A percentile compares a stretch with the other conserved stretches of the same genome.
Evolutionary conservation across 306 rosid genomes (phyloP).

Genomic region (Begonia loranthoides): DNA sequence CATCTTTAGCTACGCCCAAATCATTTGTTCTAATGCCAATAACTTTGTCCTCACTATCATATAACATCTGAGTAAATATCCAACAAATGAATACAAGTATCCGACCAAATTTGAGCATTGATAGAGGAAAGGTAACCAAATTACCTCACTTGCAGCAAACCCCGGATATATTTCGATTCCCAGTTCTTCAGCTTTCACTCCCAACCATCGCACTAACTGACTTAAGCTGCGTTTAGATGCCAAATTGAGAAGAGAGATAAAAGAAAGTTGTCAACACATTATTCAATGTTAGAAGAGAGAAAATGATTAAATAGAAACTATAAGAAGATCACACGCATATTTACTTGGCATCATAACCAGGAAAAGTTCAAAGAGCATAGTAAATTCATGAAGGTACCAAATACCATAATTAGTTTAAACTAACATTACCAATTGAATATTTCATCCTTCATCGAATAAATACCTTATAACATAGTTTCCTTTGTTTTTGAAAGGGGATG

Average conservation of each 20-base stretch:
- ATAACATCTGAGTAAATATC: slow-evolving; percentile 50
- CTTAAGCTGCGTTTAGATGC: slow-evolving; percentile 53
- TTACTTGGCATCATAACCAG: no score
- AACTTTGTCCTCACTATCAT: slow-evolving; percentile 48
- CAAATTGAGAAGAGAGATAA: slow-evolving; percentile 11
- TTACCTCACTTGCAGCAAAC: slow-evolving; percentile 94
- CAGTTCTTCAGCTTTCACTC: slow-evolving; percentile 87
- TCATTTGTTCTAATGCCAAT: slow-evolving; percentile 85
- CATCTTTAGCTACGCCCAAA: slow-evolving; percentile 88
- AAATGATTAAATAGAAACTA: neutral
- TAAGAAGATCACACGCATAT: no score
- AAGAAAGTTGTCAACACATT: slow-evolving; percentile 7
- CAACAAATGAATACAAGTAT: slow-evolving; percentile 4
- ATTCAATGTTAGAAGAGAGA: neutral
- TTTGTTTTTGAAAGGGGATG: slow-evolving; percentile 55
- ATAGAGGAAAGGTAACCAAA: slow-evolving; percentile 9
- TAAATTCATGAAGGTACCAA: no score
- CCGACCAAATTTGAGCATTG: slow-evolving; percentile 9
- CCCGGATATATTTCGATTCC: slow-evolving; percentile 97
- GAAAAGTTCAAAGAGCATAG: no score
- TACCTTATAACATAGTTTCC: slow-evolving; percentile 95
- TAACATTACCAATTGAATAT: no score
- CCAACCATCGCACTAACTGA: slow-evolving; percentile 92
- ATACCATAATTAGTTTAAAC: no score
- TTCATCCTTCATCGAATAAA: neutral